Evolutionary conservation across 345 rosid genomes (phyloP).

Genomic region (Populus euphratica): DNA sequence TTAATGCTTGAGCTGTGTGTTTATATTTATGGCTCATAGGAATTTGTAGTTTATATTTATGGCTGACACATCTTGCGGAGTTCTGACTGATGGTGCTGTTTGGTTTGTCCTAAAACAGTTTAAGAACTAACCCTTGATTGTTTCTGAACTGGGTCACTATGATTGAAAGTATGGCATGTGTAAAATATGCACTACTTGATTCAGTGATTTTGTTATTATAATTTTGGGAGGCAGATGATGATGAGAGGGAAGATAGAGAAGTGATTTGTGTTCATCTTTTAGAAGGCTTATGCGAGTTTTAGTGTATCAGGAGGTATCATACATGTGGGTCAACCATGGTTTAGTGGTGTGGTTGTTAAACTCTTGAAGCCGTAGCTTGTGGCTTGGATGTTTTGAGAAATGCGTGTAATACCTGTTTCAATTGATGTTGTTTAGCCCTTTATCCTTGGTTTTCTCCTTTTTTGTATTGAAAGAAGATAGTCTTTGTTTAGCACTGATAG

Average conservation of each 20-base stretch:
- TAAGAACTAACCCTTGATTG: neutral
- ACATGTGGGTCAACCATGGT: no score
- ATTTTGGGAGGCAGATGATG: no score
- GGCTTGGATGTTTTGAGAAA: neutral
- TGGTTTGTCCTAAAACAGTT: neutral
- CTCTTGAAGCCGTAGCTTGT: no score
- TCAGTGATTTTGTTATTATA: neutral
- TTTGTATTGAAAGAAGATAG: no score
- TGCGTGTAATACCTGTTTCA: neutral
- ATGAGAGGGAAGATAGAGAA: neutral
- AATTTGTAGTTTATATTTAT: neutral
- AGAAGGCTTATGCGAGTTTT: no score
- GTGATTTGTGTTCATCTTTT: no score
- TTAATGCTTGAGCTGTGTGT: neutral
- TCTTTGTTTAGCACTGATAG: no score
- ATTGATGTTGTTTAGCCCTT: neutral
- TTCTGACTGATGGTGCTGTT: neutral
- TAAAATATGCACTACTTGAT: neutral
- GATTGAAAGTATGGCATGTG: neutral
- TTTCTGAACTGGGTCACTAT: neutral
- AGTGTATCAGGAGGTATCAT: no score
- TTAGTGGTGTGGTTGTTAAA: no score
- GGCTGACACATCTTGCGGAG: neutral
- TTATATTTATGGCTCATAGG: neutral
- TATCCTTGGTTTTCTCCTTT: neutral